Base-by-base conservation (phyloP, 2,329 filamentous ascomycete genomes). In the Aspergillus ochraceus region DNA sequence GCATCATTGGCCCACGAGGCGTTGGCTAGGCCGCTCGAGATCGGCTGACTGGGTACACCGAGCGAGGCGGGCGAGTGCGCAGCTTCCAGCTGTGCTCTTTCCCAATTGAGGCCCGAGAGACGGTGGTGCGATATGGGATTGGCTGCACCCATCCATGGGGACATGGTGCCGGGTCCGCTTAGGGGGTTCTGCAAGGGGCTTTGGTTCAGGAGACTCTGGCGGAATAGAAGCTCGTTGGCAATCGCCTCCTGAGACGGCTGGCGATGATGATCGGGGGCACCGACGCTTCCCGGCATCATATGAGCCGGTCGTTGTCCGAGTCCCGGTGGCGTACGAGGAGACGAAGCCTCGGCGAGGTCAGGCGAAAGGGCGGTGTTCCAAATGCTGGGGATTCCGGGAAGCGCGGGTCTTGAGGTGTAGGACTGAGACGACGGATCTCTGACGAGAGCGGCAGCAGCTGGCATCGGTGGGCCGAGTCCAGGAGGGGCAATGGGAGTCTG, bases 281-380 rank as follows among this genome's bases (percentile, higher is more conserved):
- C 61, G 46, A 55, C 51, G 53, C 55, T 66, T 29, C 59, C 50
- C 24, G 63, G 61, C 14, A 60, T 58, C 52, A 67, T 57, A 17
- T 60, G 39, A 12, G 32, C 46, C 22, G 54, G 54, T 6, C 42
- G 61, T 20, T 68, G 72, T 26, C 71, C 68, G 6, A 78, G 67
- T 22, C 72, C 74, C 12, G 73, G 71, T 22, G 76, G 76, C 26
- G 75, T 74, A 8, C 77, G 73, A 22, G 78, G 79, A 24, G 71
- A 74, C 19, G 69, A 60, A 45, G 68, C 66, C 45, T 80, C 79
- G 57, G 76, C 77, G 8, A 77, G 67, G n/a, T 76, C 72, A 17
- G 79, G 75, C 1, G 79, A 72, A 58, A 82, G 79, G 26, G 76
- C 74, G 0, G 77, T 76, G 53, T 77, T 80, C 72, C 76, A 81